Percentiles rank a stretch among this genome's conserved stretches.
phyloP scores from a whole-genome alignment of 1,139 yeast genomes.

The Candida tropicalis region DNA sequence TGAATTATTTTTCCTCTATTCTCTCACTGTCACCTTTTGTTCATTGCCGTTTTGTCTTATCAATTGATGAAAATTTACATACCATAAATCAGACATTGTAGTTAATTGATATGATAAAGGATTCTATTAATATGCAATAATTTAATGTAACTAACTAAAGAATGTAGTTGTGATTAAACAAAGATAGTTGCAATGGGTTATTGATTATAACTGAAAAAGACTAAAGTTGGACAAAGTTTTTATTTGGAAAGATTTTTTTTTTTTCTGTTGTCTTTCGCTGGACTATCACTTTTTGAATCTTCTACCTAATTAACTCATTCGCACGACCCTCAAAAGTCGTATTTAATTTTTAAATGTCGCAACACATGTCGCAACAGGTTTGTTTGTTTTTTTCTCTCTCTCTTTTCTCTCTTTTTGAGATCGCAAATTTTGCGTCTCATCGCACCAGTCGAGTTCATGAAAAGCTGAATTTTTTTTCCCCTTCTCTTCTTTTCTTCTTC shows the following conservation, averaged over 20 bases:
- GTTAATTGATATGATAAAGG: conserved; percentile 5
- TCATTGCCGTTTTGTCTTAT: too few species aligned
- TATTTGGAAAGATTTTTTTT: conserved; percentile 5
- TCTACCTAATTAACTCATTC: background rate
- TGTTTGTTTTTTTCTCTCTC: background rate
- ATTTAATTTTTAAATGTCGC: background rate
- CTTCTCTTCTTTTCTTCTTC: conserved; percentile 4
- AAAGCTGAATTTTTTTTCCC: conserved; percentile 6
- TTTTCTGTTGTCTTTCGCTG: conserved; percentile 1
- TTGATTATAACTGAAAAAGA: conserved; percentile 2
- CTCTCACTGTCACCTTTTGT: background rate
- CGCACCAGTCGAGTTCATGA: background rate
- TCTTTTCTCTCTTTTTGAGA: background rate
- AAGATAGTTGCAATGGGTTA: conserved; percentile 5
- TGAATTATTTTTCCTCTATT: background rate
- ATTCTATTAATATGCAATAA: conserved; percentile 1
- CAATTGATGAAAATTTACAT: conserved; percentile 28
- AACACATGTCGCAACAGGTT: background rate
- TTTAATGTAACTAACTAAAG: background rate
- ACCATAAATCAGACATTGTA: conserved; percentile 60
- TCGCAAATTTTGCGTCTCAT: conserved; percentile 1
- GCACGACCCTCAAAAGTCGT: conserved; percentile 2
- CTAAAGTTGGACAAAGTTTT: conserved; percentile 7
- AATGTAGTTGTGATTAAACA: background rate
- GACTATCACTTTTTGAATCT: background rate